Base-by-base conservation (phyloP, 768 basidiomycete species). In the Pulveroboletus ravenelii region DNA sequence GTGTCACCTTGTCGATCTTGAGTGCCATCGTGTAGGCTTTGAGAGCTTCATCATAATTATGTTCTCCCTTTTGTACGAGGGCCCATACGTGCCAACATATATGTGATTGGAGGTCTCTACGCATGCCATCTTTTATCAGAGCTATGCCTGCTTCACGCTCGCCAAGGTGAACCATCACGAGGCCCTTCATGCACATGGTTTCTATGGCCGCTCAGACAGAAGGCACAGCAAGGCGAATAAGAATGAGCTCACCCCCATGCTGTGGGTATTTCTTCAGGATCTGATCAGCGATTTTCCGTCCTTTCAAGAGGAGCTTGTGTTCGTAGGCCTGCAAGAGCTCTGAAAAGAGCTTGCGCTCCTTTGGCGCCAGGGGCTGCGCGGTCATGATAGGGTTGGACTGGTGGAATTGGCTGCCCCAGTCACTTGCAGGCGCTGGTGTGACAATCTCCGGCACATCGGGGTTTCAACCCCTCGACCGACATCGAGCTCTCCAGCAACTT, bases 71-170 rank as follows among this genome's bases (percentile, higher is more conserved):
- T 67, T 93, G 89, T 18, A 96, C 83, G 61, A 99, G 85, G 25
- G 93, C 96, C 65, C 92, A 89, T 56, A 98, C 95, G 70, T 99
- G 96, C 94, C 96, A 98, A 64, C 86, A 87, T 64, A 99, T 97
- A 62, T 97, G 93, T 17, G 91, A 93, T 30, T 80, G 85, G 48
- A 90, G 71, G 70, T 94, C 90, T 41, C 84, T 75, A 38, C 82
- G 78, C 57, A 91, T 78, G 51, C 93, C 93, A 59, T 89, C 85
- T 74, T 87, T 87, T 57, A 92, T 86, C 40, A 91, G 78, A 34
- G 88, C 85, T 51, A 88, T 74, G 29, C 93, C 93, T 56, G 93
- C 82, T 27, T 87, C 90, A 53, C 83, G 83, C 63, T 78, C 77
- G 44, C 84, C 90, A 80, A 85, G 82, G 63, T 87, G 87, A 29